These are phyloP conservation scores for Drosera capensis DNA, from an alignment of 148 eudicot species.

Conservation along the genomic window DNA sequence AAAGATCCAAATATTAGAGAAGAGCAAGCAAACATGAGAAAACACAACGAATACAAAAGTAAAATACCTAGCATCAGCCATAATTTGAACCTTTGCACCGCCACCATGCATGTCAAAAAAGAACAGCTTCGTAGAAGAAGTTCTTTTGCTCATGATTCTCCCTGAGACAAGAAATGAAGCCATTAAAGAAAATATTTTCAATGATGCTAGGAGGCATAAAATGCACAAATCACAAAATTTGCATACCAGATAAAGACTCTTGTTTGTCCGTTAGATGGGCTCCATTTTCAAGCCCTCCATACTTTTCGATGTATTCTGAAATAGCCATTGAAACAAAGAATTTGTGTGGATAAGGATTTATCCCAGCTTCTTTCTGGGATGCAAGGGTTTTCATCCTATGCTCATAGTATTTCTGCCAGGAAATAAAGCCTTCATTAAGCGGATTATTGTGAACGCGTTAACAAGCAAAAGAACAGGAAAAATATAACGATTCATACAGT, in stretches of 20 bases:
- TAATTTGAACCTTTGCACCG: constrained; percentile 84
- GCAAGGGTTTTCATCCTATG: constrained; percentile 60
- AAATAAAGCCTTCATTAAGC: neutral
- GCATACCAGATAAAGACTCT: constrained; percentile 61
- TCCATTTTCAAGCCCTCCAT: constrained; percentile 41
- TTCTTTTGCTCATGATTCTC: constrained; percentile 76
- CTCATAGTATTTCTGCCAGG: constrained; percentile 75
- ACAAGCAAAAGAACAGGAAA: neutral
- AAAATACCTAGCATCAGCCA: constrained; percentile 79
- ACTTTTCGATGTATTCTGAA: constrained; percentile 42
- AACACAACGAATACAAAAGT: neutral
- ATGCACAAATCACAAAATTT: neutral
- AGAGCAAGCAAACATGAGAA: neutral
- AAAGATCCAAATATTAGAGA: too few relatives aligned
- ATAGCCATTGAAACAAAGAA: constrained; percentile 40
- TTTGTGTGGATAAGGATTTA: constrained; percentile 87
- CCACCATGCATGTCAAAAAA: constrained; percentile 73
- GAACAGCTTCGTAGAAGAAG: constrained; percentile 76
- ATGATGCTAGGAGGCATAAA: neutral
- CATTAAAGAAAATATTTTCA: neutral
- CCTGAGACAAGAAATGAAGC: constrained; percentile 24
- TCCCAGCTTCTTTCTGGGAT: constrained; percentile 54
- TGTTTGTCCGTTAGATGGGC: constrained; percentile 55
- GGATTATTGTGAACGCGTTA: too few relatives aligned
- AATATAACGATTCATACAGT: constrained; percentile 31